phyloP scores from a whole-genome alignment of 2,329 filamentous ascomycete species.

The Aureobasidium sp. region DNA sequence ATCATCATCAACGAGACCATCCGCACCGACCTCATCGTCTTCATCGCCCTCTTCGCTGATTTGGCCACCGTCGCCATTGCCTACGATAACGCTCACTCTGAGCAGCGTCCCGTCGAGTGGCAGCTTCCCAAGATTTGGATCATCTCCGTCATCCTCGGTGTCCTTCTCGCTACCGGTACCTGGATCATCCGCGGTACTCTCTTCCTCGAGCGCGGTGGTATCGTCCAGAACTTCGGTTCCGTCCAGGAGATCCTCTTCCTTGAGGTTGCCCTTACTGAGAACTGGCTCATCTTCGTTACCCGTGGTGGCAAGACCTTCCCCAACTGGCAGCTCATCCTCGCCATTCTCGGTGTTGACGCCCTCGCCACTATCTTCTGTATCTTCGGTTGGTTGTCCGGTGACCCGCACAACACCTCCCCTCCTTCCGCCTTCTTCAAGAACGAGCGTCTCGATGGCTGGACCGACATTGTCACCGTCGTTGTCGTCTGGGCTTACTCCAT shows the following conservation, averaged over 20 bases:
- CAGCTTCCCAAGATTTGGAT: constrained; percentile 77
- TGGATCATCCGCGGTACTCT: constrained; percentile 67
- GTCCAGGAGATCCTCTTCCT: constrained; percentile 62
- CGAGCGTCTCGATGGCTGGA: constrained; percentile 39
- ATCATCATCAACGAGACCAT: constrained; percentile 75
- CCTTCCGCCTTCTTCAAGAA: constrained; percentile 30
- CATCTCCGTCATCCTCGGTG: constrained; percentile 62
- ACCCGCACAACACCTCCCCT: constrained; percentile 36
- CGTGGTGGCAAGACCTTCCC: constrained; percentile 63
- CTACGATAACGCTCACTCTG: constrained; percentile 72
- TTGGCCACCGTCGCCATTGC: constrained; percentile 71
- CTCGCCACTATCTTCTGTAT: constrained; percentile 66
- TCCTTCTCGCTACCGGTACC: constrained; percentile 61
- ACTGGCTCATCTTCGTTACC: constrained; percentile 50
- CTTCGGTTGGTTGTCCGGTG: constrained; percentile 65
- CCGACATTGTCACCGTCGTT: constrained; percentile 58
- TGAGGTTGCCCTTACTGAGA: constrained; percentile 46
- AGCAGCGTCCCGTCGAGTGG: constrained; percentile 70
- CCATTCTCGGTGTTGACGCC: constrained; percentile 65
- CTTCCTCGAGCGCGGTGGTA: constrained; percentile 61
- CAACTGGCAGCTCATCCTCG: constrained; percentile 65
- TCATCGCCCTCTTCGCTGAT: constrained; percentile 73
- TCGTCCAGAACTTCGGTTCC: constrained; percentile 68
- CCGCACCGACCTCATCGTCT: constrained; percentile 65
- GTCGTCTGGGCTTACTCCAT: constrained; percentile 61